Evolutionary conservation across 2,329 filamentous ascomycete species (phyloP), one percentile per base, ranked within the genome.

Genomic region (Penicillium brasilianum): DNA sequence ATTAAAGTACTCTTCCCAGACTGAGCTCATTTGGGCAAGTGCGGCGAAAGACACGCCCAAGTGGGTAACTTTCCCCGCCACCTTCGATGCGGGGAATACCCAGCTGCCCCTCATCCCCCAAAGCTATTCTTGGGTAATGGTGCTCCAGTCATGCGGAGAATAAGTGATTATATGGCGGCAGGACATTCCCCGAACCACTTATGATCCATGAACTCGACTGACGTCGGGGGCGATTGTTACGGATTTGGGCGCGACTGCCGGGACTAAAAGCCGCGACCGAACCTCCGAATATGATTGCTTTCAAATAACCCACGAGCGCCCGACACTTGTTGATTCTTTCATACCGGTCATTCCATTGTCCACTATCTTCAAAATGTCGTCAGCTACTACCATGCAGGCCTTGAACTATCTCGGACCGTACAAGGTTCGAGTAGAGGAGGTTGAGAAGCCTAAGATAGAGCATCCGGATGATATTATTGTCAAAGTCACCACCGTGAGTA

Each of bases 401-500:
- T 80, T 88, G 58, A 86, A 87, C 69, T 88, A 88, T 67, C 82
- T 86, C 48, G 86, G 85, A 1, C 84, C 86, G 0, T 86, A 84
- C 76, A 83, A 85, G 72, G 86, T 89, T 62, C 83, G 83, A n/a
- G 83, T 90, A 53, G 83, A 87, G 67, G 84, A 89, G 25, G 82
- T 87, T 8, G 81, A 84, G 28, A 71, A 81, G 49, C 87, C 87
- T 0, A 83, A 81, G 69, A 78, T 90, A 22, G 77, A 88, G 70
- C 87, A 88, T 74, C 86, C 87, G 2, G 86, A 89, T 74, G 87
- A 89, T 77, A 81, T 83, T 36, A 85, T 88, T 61, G 84, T 89
- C 72, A 88, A 87, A 68, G 84, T 89, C 37, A 88, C 87, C 0
- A 90, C 86, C 7, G 83, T 86, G 54, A 79, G 83, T 22, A 22